Percentiles rank a stretch among this genome's conserved stretches.
phyloP scores from a whole-genome alignment of 257 asterid species.

The Handroanthus guayacan region DNA sequence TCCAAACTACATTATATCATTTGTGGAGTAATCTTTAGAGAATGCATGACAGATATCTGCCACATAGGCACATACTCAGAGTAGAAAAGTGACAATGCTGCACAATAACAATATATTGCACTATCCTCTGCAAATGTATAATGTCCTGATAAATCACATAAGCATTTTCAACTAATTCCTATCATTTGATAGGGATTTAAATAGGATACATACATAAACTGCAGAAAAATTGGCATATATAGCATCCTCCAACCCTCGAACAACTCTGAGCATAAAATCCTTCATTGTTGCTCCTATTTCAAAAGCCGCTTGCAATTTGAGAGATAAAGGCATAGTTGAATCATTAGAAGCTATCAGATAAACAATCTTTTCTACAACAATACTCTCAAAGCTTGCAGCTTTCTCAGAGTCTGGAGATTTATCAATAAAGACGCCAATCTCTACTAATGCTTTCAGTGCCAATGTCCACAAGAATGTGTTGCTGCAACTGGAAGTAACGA shows the following conservation, averaged over 20 bases:
- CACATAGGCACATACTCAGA: slow-evolving; percentile 9
- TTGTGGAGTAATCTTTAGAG: slow-evolving; percentile 9
- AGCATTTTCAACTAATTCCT: neutral
- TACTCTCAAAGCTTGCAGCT: slow-evolving; percentile 62
- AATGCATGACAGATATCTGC: neutral
- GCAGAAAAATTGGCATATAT: slow-evolving; percentile 61
- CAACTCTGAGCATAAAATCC: slow-evolving; percentile 67
- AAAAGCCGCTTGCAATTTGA: slow-evolving; percentile 75
- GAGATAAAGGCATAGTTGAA: slow-evolving; percentile 55
- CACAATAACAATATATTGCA: slow-evolving; percentile 16
- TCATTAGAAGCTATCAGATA: slow-evolving; percentile 66
- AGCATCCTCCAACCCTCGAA: slow-evolving; percentile 68
- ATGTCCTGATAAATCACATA: neutral
- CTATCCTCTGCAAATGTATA: slow-evolving; percentile 2
- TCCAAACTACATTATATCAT: slow-evolving; percentile 22
- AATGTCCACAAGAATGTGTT: slow-evolving; percentile 64
- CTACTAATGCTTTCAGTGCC: slow-evolving; percentile 71
- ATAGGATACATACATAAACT: slow-evolving; percentile 69
- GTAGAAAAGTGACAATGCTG: slow-evolving; percentile 3
- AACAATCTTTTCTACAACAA: slow-evolving; percentile 68
- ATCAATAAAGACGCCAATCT: slow-evolving; percentile 66
- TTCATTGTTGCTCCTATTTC: slow-evolving; percentile 72
- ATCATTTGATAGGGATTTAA: slow-evolving; percentile 30
- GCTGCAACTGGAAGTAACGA: slow-evolving; percentile 55
- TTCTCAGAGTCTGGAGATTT: slow-evolving; percentile 61